phyloP scores from a whole-genome alignment of 768 basidiomycete species.

The Rhodocollybia butyracea region DNA sequence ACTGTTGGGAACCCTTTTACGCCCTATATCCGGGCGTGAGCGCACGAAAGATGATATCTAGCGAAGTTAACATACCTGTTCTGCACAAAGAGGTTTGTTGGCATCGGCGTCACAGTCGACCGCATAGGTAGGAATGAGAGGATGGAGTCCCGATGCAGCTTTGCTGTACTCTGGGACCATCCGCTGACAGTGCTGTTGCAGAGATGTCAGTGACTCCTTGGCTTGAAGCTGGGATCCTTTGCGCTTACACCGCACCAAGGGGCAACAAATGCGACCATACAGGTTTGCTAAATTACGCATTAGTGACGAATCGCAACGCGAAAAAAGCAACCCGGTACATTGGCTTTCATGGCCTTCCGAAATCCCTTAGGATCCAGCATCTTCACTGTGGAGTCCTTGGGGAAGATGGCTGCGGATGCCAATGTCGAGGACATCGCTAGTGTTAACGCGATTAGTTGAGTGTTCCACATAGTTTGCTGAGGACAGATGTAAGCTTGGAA shows the following conservation, averaged over 20 bases:
- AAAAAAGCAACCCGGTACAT: constrained; percentile 46
- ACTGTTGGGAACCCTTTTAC: constrained; percentile 93
- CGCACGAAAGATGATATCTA: neutral
- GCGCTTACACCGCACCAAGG: constrained; percentile 85
- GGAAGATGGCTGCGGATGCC: constrained; percentile 49
- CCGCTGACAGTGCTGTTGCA: constrained; percentile 73
- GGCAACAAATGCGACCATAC: constrained; percentile 88
- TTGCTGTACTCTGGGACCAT: constrained; percentile 85
- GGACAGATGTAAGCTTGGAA: too few species aligned
- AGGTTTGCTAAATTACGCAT: constrained; percentile 50
- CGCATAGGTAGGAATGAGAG: constrained; percentile 85
- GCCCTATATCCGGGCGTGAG: too few species aligned
- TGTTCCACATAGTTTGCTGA: constrained; percentile 39
- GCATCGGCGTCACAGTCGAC: constrained; percentile 86
- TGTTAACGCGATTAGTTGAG: constrained; percentile 30
- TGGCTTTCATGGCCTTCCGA: constrained; percentile 67
- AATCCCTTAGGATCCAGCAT: constrained; percentile 70
- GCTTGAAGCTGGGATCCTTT: neutral
- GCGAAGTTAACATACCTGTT: constrained; percentile 41
- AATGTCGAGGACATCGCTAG: constrained; percentile 42
- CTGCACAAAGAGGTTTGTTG: constrained; percentile 81
- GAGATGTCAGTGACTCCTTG: neutral
- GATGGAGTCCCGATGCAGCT: constrained; percentile 74
- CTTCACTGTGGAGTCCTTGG: constrained; percentile 61
- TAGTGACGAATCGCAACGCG: neutral